Conservation (phyloP, 176 grass and related monocot genomes). For the Stipa capillata region DNA sequence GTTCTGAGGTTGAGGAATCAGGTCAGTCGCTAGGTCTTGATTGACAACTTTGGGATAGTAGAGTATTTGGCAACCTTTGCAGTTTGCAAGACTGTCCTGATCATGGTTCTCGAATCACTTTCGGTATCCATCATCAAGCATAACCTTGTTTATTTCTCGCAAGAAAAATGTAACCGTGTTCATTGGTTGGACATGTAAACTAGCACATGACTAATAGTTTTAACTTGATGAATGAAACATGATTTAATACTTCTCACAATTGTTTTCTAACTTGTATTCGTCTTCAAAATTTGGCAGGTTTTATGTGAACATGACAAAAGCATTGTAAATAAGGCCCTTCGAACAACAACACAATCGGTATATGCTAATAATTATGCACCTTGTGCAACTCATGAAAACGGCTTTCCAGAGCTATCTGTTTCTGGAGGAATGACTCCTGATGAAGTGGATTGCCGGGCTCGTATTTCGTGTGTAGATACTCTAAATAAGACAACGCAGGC, state of each 20-base stretch:
- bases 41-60: not conserved
- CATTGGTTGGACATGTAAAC: not conserved
- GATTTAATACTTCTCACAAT: not conserved
- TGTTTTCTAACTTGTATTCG: slow-evolving; percentile 1
- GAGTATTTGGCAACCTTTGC: not conserved
- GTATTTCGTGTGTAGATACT: not conserved
- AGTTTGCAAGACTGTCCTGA: not conserved
- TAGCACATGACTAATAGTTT: not conserved
- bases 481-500: slow-evolving; percentile 18
- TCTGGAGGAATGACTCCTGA: slow-evolving; percentile 24
- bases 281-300: slow-evolving; percentile 31
- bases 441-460: not conserved
- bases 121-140: not conserved
- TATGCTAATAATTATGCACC: not conserved
- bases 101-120: not conserved
- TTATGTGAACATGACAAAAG: slow-evolving; percentile 7
- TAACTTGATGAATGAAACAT: not conserved
- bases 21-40: not conserved
- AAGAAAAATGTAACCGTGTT: not conserved
- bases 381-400: slow-evolving; percentile 3
- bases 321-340: not conserved
- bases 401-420: not conserved
- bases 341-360: not conserved
- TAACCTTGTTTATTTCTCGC: not conserved
- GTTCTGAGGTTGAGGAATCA: not conserved